These are phyloP conservation scores for Selenicereus undatus DNA, from an alignment of 148 eudicot species.

Conservation along the genomic window DNA sequence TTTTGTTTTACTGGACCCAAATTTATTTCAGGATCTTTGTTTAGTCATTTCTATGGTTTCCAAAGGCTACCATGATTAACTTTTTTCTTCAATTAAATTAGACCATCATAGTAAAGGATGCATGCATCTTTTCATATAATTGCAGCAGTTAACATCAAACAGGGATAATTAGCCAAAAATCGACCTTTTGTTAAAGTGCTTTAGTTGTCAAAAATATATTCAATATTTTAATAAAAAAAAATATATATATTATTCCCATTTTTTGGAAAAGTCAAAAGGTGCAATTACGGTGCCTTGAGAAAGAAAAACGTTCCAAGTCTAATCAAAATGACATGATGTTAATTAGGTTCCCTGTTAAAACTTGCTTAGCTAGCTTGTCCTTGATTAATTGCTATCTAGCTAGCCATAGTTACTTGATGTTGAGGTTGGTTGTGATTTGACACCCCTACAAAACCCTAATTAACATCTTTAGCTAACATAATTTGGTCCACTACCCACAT, in stretches of 20 bases:
- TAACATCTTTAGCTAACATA: conserved; percentile 21
- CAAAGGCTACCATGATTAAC: no score
- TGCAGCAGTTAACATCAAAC: neutral
- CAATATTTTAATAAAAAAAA: no score
- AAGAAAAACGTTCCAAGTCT: conserved; percentile 27
- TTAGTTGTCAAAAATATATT: neutral
- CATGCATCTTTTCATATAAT: neutral
- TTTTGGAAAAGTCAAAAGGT: conserved; percentile 11
- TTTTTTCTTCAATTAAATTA: no score
- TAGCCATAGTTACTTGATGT: neutral
- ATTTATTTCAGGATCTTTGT: no score
- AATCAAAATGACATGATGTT: conserved; percentile 17
- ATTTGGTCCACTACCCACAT: conserved; percentile 33
- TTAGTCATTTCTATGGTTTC: no score
- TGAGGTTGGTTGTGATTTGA: conserved; percentile 13
- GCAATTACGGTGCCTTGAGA: conserved; percentile 20
- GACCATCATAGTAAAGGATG: neutral
- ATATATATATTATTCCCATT: neutral
- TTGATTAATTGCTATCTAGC: neutral
- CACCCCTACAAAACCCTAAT: conserved; percentile 27
- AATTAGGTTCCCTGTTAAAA: neutral
- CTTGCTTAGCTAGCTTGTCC: neutral
- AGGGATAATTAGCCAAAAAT: neutral
- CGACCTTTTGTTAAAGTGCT: neutral
- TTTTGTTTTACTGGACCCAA: no score